Base-by-base conservation (phyloP, 2,329 filamentous ascomycete species). In the Ophiostoma triangulosporum region DNA sequence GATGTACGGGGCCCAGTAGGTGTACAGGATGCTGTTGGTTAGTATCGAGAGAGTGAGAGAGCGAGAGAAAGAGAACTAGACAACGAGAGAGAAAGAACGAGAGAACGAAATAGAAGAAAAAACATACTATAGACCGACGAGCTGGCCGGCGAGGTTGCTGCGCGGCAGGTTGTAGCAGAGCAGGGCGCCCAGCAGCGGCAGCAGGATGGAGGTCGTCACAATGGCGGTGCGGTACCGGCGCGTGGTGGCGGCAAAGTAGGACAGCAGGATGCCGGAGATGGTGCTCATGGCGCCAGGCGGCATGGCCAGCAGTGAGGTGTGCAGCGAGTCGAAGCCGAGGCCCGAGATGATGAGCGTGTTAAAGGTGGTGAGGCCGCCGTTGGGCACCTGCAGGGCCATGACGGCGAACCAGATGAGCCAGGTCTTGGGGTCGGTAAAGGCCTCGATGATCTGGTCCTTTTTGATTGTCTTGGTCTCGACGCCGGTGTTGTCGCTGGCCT, bases 181-280 rank as follows among this genome's bases (percentile, higher is more conserved):
- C 7, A 66, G 62, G 1, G 67, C 62, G 24, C 64, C 61, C 6
- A 69, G 56, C 12, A 68, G 62, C 3, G 68, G 67, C 1, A 63
- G 60, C 32, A 67, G 54, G 48, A 65, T 65, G 2, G 62, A 64
- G 1, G 63, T 60, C 2, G 66, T 54, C 2, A 69, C 59, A 33
- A 66, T 56, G 56, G 60, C 26, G 1, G 56, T 56, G 27, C 56
- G 56, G 38, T 52, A 57, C 12, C 46, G 52, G 59, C 45, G 57
- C 14, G 56, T 57, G 38, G 45, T 52, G 45, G 54, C 56, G 31
- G 54, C 54, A 4, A 57, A 26, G 48, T 48, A 54, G 22, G 60
- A 58, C 24, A 62, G 52, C 45, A 54, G 56, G 9, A 61, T 49
- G 27, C 57, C 58, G 6, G 57, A 57, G 15, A 59, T 46, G 26